Evolutionary conservation across 208 protist genomes (phyloP).

Genomic region (Perkinsela sp.): DNA sequence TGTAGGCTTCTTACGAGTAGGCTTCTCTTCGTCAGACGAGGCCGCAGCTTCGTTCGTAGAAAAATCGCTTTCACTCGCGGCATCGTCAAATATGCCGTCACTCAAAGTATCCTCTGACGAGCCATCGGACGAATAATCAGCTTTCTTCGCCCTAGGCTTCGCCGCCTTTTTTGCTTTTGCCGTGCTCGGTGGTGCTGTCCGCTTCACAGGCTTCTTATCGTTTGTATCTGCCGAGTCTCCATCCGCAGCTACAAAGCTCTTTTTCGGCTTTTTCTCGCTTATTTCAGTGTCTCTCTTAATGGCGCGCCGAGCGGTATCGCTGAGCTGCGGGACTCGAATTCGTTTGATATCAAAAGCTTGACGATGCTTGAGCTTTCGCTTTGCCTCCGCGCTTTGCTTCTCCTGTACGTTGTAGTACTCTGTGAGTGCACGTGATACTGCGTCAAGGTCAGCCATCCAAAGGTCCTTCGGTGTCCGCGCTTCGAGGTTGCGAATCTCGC

Average conservation of each 20-base stretch:
- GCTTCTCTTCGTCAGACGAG: too few species aligned
- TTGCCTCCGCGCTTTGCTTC: conserved; percentile 26
- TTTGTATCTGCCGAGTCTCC: neutral
- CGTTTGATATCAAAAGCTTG: conserved; percentile 23
- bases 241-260: neutral
- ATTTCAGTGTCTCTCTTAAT: conserved; percentile 34
- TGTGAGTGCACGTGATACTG: conserved; percentile 21
- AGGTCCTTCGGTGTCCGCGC: conserved; percentile 37
- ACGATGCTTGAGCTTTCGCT: conserved; percentile 45
- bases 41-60: too few species aligned
- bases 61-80: neutral
- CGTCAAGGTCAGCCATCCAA: conserved; percentile 54
- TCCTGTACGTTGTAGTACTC: conserved; percentile 22
- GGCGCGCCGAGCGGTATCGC: conserved; percentile 31
- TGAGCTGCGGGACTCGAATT: conserved; percentile 45
- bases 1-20: too few species aligned
- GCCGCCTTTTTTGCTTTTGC: neutral
- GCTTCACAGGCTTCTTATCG: neutral
- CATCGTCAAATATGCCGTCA: too few species aligned
- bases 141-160: neutral
- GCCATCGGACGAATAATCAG: neutral
- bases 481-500: conserved; percentile 42
- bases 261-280: conserved; percentile 9
- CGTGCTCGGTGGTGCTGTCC: neutral
- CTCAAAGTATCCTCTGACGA: neutral